Base-by-base conservation (phyloP, 2,329 filamentous ascomycete genomes). In the Phyllosticta citriasiana region DNA sequence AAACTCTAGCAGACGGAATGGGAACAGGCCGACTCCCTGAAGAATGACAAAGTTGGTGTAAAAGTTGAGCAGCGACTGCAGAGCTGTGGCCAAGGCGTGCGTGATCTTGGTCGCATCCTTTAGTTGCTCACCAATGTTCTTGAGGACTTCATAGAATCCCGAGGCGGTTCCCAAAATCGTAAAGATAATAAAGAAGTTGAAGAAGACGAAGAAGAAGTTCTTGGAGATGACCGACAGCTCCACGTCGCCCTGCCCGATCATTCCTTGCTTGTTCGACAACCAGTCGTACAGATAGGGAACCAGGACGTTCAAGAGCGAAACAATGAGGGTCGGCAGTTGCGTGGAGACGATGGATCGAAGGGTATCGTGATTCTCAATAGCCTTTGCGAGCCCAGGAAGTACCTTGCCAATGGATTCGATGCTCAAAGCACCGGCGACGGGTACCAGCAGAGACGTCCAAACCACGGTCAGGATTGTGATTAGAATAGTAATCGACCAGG, bases 141-240 rank as follows among this genome's bases (percentile, higher is more conserved):
- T 76, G 69, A 82, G 80, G 58, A 88, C 82, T 35, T 80, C 79
- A 74, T 85, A 85, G 69, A 96, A 89, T 59, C 87, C 84, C 50
- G 88, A 85, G 1, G 85, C 90, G 4, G 91, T 91, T 59, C 88
- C 89, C 54, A 96, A 89, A 26, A 94, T 82, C 0, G 93, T 95
- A 72, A 97, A 97, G 53, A 97, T 84, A 57, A 97, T 83, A 76
- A 99, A 99, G 62, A 97, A 90, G 76, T 99, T 99, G 83, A 99
- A 97, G 75, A 99, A 99, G 9, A 89, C 92, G 72, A 99, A 99
- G 80, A 97, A 96, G 77, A 97, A 99, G 74, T 97, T 99, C 78
- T 99, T 99, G 59, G 91, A 96, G 66, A 99, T 93, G 53, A 95
- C 82, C 0, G 94, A 97, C 6, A 99, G 81, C 73, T 97, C 94